A percentile compares a stretch with the other conserved stretches of the same genome.
Conservation (phyloP, 2,329 filamentous ascomycete genomes). For the Apiospora malaysiana region DNA sequence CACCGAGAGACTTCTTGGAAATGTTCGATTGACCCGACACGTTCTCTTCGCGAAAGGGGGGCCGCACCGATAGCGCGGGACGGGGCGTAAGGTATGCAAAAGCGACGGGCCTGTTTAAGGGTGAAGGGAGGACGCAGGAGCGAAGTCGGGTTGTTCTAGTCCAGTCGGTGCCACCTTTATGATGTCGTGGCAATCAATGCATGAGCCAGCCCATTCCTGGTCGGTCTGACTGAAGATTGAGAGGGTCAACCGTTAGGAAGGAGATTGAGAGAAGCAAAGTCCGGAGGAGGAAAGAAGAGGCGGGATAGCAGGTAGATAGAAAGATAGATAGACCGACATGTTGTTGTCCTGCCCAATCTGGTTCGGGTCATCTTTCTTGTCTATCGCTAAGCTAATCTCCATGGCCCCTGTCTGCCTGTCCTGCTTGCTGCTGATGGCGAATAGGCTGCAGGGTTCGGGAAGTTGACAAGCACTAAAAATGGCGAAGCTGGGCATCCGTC, state of each 20-base stretch:
- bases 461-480: constrained; percentile 11
- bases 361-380: neutral
- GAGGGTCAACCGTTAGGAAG: too few relatives aligned
- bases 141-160: neutral
- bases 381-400: constrained; percentile 12
- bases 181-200: constrained; percentile 11
- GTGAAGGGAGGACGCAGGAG: neutral
- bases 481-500: neutral
- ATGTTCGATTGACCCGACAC: constrained; percentile 17
- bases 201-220: neutral
- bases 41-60: constrained; percentile 7
- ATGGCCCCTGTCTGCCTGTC: neutral
- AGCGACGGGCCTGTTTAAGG: neutral
- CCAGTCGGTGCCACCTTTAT: neutral
- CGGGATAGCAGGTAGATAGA: neutral
- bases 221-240: neutral
- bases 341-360: constrained; percentile 16
- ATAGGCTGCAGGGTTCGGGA: constrained; percentile 1
- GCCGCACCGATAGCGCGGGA: constrained; percentile 14
- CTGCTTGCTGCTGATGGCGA: constrained; percentile 6
- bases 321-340: neutral
- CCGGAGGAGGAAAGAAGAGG: neutral
- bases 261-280: neutral
- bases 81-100: neutral
- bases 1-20: constrained; percentile 10